phyloP scores from a whole-genome alignment of 208 protist species.

The Willaertia magna region DNA sequence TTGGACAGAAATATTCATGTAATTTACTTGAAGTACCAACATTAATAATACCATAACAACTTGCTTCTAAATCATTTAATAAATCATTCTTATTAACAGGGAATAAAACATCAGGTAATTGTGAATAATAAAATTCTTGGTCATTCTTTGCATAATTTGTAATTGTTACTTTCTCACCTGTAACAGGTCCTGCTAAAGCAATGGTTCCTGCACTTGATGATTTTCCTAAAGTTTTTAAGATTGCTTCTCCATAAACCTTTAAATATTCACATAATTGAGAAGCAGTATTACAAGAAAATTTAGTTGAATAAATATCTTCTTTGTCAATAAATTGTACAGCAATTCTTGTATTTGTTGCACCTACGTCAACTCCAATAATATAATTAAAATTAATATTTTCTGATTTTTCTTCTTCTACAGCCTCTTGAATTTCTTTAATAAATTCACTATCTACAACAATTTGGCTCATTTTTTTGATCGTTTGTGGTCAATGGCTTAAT shows the following conservation, averaged over 20 bases:
- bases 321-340: not conserved
- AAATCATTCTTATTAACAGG: not conserved
- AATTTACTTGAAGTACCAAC: not conserved
- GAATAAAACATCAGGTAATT: not conserved
- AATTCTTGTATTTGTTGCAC: constrained; percentile 4
- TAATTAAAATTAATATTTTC: not conserved
- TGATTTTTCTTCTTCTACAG: not conserved
- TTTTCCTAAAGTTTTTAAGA: not conserved
- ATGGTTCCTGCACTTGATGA: not conserved
- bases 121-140: not conserved
- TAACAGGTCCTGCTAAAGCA: not conserved
- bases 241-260: not conserved
- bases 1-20: not conserved
- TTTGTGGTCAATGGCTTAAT: too few species aligned
- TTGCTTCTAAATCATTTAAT: not conserved
- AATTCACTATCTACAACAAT: not conserved
- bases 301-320: not conserved
- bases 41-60: constrained; percentile 11
- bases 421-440: not conserved
- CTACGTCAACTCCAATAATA: not conserved
- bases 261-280: not conserved
- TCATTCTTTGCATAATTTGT: not conserved
- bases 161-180: not conserved
- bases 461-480: too few species aligned
- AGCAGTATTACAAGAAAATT: not conserved